Evolutionary conservation across 2,329 filamentous ascomycete genomes (phyloP).

Genomic region (Aspergillus ochraceoroseus): DNA sequence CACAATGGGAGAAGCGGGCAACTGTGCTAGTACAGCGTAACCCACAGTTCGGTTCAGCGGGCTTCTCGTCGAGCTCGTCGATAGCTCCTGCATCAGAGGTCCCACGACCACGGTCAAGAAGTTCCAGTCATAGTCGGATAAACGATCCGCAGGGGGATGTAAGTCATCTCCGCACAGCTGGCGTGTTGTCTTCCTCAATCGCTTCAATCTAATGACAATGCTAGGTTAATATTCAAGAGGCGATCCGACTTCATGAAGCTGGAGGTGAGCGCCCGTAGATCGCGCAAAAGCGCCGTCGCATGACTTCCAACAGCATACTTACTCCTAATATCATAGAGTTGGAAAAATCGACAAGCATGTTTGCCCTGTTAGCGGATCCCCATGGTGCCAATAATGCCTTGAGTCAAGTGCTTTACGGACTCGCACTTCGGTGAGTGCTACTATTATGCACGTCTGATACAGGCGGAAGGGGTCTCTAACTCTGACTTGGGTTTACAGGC

Average conservation of each 20-base stretch:
- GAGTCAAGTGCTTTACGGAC: conserved; percentile 91
- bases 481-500: conserved; percentile 49
- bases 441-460: neutral
- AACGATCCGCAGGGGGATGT: conserved; percentile 37
- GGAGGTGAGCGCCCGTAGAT: conserved; percentile 59
- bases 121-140: conserved; percentile 31
- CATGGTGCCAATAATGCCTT: conserved; percentile 84
- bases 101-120: conserved; percentile 25
- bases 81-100: conserved; percentile 12
- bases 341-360: conserved; percentile 74
- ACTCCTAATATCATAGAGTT: conserved; percentile 50
- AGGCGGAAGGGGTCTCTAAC: neutral
- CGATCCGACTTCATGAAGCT: conserved; percentile 86
- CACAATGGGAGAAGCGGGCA: conserved; percentile 86
- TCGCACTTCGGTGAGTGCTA: conserved; percentile 68
- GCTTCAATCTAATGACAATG: conserved; percentile 4
- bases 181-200: neutral
- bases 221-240: conserved; percentile 73
- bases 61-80: conserved; percentile 24
- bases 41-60: conserved; percentile 42
- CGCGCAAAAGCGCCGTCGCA: too few relatives aligned
- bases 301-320: neutral
- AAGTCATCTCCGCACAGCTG: conserved; percentile 13
- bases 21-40: conserved; percentile 71
- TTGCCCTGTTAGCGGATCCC: conserved; percentile 76